These are phyloP conservation scores for Lentinula novae-zelandiae DNA, from an alignment of 1,284 basidiomycete genomes.

Conservation along the genomic window DNA sequence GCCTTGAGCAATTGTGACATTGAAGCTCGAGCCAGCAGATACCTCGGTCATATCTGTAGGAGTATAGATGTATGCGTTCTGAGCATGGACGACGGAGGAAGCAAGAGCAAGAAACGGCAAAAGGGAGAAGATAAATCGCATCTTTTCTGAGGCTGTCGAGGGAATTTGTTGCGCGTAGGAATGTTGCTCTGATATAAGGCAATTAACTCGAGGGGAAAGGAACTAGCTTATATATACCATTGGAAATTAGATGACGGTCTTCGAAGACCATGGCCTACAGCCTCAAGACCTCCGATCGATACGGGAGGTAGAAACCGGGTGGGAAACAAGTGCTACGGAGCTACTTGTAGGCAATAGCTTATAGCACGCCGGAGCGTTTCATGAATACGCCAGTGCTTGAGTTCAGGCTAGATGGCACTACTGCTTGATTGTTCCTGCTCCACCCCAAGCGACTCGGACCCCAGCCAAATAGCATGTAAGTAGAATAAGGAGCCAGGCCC, in stretches of 20 bases:
- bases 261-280: neutral
- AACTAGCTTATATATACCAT: neutral
- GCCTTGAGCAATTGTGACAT: slow-evolving; percentile 14
- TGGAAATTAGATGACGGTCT: neutral
- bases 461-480: too few relatives aligned
- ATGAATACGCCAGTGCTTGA: too few relatives aligned
- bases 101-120: slow-evolving; percentile 15
- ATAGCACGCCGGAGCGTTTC: too few relatives aligned
- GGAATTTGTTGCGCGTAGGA: too few relatives aligned
- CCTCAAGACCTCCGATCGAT: neutral
- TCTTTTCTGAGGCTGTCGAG: neutral
- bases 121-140: slow-evolving; percentile 10
- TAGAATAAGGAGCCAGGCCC: too few relatives aligned
- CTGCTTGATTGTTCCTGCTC: too few relatives aligned
- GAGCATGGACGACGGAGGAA: slow-evolving; percentile 8
- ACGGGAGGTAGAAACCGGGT: neutral
- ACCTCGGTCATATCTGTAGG: slow-evolving; percentile 12
- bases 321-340: neutral
- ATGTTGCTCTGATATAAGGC: neutral
- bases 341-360: too few relatives aligned
- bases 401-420: too few relatives aligned
- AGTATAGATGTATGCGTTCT: slow-evolving; percentile 13
- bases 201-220: neutral
- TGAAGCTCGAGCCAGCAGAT: slow-evolving; percentile 11
- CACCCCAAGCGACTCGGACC: too few relatives aligned